Base-by-base conservation (phyloP, 345 rosid genomes). In the Lagerstroemia speciosa region DNA sequence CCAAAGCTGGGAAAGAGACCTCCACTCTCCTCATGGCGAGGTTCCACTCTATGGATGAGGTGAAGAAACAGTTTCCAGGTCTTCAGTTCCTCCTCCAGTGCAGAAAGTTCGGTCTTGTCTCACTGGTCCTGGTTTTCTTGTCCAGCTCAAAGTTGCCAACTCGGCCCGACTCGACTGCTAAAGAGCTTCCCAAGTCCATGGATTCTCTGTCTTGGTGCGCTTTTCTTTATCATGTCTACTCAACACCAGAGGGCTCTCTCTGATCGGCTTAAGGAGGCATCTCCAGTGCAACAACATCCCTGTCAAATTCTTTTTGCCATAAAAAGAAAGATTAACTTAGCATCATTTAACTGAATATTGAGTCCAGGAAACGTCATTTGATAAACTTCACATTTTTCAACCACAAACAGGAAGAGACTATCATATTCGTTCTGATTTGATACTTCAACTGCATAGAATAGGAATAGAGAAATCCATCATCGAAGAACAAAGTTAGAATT, bases 11-110 rank as follows among this genome's bases (percentile, higher is more conserved):
- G 63, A 58, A 29, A 58, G 63, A 58, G 63, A 58, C 63, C 34
- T 58, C 63, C 63, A 58, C 34, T 58, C 34, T 27, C 63, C 34
- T 58, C 63, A 30, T 58, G 63, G 63, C 29, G 63, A 34, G 63
- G 63, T 58, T 27, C 32, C 63, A 58, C 63, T 15, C 29, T 2
- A 10, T 5, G 34, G 34, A 58, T 27, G 63, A 29, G 63, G 29
- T 29, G 63, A 30, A 29, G 63, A 58, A 58, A 58, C 63, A 58
- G 63, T 30, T 57, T 26, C 30, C 32, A 24, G 15, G 15, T 24
- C 32, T 30, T 26, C 5, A 11, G 8, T 29, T 58, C 33, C 63
- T 55, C 55, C 55, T 22, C 30, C 60, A 22, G 27, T 5, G 29
- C 11, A 53, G 29, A 53, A 53, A 26, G 29, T 2, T 26, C 30